phyloP scores from a whole-genome alignment of 129 eudicot species.

The Artemisia annua region DNA sequence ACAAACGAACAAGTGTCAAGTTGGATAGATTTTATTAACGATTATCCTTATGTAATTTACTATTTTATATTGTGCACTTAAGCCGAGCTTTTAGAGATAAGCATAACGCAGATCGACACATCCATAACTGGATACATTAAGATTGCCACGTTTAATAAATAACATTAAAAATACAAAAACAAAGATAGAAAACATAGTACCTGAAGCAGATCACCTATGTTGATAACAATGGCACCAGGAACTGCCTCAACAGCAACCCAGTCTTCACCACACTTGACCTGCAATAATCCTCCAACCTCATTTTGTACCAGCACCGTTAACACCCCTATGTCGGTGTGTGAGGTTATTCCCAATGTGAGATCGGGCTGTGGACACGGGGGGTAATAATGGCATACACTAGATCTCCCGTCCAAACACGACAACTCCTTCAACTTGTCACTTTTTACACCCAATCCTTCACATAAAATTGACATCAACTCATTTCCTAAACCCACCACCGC shows the following conservation, averaged over 20 bases:
- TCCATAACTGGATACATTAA: no score
- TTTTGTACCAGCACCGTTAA: constrained; percentile 57
- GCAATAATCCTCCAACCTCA: constrained; percentile 52
- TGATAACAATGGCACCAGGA: constrained; percentile 61
- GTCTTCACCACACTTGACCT: constrained; percentile 50
- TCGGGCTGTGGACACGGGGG: constrained; percentile 68
- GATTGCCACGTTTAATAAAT: no score
- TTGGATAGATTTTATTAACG: no score
- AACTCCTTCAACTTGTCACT: constrained; percentile 36
- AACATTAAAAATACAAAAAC: no score
- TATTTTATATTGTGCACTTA: no score
- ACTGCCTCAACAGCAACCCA: constrained; percentile 66
- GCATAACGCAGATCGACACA: no score
- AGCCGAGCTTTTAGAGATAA: no score
- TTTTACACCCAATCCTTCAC: constrained; percentile 48
- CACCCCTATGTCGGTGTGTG: constrained; percentile 56
- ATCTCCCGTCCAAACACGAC: constrained; percentile 47
- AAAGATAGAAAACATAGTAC: constrained; percentile 26
- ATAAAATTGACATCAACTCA: constrained; percentile 41
- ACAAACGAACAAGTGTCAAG: no score
- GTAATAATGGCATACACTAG: constrained; percentile 45
- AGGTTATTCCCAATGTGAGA: constrained; percentile 44
- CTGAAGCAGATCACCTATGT: constrained; percentile 72
- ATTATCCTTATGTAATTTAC: no score
- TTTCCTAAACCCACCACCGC: constrained; percentile 38